phyloP scores from a whole-genome alignment of 1,284 basidiomycete genomes.

The Hemileccinum hortonii region DNA sequence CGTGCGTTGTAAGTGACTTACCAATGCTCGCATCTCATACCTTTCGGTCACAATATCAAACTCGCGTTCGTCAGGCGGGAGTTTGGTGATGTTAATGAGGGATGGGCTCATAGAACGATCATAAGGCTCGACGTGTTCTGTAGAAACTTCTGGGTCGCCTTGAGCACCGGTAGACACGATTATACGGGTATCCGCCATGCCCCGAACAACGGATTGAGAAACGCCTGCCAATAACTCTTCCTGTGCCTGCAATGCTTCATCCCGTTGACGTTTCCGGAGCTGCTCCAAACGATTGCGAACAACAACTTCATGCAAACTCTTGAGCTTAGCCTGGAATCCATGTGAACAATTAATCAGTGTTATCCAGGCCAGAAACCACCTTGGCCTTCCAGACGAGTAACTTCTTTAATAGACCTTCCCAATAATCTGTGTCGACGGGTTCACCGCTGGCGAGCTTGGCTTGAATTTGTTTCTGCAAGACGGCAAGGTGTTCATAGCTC shows the following conservation, averaged over 20 bases:
- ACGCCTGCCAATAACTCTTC: constrained; percentile 87
- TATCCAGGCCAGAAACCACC: constrained; percentile 39
- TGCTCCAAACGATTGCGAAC: constrained; percentile 95
- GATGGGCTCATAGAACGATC: constrained; percentile 80
- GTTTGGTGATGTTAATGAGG: constrained; percentile 66
- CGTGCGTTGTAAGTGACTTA: constrained; percentile 41
- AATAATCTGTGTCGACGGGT: constrained; percentile 96
- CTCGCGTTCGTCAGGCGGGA: constrained; percentile 75
- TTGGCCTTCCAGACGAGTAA: constrained; percentile 99
- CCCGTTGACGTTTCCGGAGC: constrained; percentile 90
- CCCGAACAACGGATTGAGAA: constrained; percentile 51
- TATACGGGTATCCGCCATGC: constrained; percentile 37
- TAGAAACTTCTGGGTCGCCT: constrained; percentile 43
- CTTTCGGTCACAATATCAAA: constrained; percentile 71
- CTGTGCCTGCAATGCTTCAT: constrained; percentile 90
- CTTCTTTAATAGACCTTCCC: constrained; percentile 91
- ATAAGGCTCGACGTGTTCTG: constrained; percentile 73
- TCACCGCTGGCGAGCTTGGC: constrained; percentile 88
- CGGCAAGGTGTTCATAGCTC: constrained; percentile 78
- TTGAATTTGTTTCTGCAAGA: constrained; percentile 85
- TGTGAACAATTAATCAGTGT: constrained; percentile 8
- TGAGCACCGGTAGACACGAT: constrained; percentile 34
- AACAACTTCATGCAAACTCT: constrained; percentile 91
- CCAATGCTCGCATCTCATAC: constrained; percentile 67
- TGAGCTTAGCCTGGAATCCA: constrained; percentile 75